A percentile compares a stretch with the other conserved stretches of the same genome.
Evolutionary conservation across 257 asterid species (phyloP).

Genomic region (Leonotis leonurus): DNA sequence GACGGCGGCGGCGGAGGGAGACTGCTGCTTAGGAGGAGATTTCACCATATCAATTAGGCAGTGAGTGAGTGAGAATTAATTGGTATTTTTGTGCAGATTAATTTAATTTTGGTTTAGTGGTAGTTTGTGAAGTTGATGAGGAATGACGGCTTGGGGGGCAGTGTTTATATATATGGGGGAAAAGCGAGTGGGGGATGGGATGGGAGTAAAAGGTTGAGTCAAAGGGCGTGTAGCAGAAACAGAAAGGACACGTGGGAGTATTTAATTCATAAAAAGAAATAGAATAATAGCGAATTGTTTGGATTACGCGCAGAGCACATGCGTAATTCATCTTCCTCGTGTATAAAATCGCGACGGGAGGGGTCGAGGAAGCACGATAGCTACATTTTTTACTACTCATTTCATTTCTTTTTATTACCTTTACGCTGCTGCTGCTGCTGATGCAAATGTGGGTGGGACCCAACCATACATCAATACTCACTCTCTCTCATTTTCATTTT

Average conservation of each 20-base stretch:
- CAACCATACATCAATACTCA: background rate
- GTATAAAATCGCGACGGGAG: background rate
- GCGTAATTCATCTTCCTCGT: conserved; percentile 19
- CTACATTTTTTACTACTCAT: too few species aligned
- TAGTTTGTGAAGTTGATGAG: background rate
- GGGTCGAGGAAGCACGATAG: conserved; percentile 15
- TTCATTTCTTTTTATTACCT: too few species aligned
- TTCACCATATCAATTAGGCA: conserved; percentile 36
- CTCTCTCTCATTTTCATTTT: background rate
- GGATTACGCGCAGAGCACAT: conserved; percentile 36
- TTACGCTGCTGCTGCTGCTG: background rate
- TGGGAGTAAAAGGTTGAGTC: conserved; percentile 2
- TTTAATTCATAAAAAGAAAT: too few species aligned
- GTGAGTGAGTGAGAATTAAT: background rate
- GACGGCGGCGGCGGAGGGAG: background rate
- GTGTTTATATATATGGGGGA: conserved; percentile 22
- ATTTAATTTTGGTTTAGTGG: background rate
- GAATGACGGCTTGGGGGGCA: conserved; percentile 53
- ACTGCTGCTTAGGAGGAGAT: conserved; percentile 15
- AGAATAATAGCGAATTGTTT: background rate
- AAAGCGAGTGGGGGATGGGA: background rate
- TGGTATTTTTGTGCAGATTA: background rate
- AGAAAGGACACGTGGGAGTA: conserved; percentile 23
- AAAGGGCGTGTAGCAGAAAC: conserved; percentile 10
- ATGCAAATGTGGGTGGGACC: background rate